Conservation (phyloP, 306 rosid species). For the Pterocarpus macrocarpus region DNA sequence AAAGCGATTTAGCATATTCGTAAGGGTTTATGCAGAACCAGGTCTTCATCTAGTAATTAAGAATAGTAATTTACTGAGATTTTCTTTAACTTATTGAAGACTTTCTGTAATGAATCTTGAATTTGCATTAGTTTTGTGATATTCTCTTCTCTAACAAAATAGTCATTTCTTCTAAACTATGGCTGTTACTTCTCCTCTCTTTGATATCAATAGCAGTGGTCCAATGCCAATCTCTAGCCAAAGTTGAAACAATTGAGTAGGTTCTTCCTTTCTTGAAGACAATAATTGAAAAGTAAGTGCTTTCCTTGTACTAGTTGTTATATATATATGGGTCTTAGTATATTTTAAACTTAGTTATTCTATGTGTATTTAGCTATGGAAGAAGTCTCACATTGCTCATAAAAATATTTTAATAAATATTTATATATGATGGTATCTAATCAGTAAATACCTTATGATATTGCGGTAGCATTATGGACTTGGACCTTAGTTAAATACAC, state of each 20-base stretch:
- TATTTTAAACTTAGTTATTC: too few species aligned
- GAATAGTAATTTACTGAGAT: constrained; percentile 22
- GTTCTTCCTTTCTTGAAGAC: constrained; percentile 79
- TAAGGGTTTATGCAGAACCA: too few species aligned
- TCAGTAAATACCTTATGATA: too few species aligned
- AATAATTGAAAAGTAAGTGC: constrained; percentile 69
- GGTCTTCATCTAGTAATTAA: constrained; percentile 14
- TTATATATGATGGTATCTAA: too few species aligned
- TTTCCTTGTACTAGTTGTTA: constrained; percentile 32
- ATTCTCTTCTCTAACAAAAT: constrained; percentile 6
- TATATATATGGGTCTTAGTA: too few species aligned
- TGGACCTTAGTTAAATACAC: too few species aligned
- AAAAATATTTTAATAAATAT: too few species aligned
- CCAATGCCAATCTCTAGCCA: constrained; percentile 75
- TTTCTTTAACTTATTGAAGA: not conserved
- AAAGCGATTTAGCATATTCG: too few species aligned
- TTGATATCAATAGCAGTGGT: constrained; percentile 92
- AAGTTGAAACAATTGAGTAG: constrained; percentile 77
- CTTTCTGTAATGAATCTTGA: not conserved
- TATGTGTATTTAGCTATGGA: too few species aligned
- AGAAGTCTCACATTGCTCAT: too few species aligned
- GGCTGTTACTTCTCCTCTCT: constrained; percentile 68
- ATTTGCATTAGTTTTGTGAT: constrained; percentile 9
- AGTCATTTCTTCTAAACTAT: constrained; percentile 23
- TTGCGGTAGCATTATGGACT: too few species aligned